Evolutionary conservation across 225 moss, liverwort and hornwort species (phyloP).

Genomic region (Pseudoscleropodium purum): DNA sequence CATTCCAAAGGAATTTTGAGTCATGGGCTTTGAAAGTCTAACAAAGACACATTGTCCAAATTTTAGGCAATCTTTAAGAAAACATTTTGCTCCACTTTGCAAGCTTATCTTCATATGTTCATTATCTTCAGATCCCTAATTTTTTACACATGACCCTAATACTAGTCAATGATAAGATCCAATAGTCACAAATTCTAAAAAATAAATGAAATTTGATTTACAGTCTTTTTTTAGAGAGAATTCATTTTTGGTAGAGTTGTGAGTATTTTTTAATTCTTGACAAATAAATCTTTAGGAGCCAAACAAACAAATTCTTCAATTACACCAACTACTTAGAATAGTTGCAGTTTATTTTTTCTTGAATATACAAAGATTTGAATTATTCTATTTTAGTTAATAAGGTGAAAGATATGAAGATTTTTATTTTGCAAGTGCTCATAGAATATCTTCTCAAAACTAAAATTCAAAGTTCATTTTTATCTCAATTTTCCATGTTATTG

Average conservation of each 20-base stretch:
- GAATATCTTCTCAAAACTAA: no score
- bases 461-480: neutral
- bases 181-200: no score
- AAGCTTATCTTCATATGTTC: neutral
- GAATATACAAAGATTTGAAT: neutral
- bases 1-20: neutral
- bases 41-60: neutral
- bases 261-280: neutral
- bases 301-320: neutral
- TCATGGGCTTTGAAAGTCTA: neutral
- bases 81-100: neutral
- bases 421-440: neutral
- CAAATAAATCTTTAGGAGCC: neutral
- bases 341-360: neutral
- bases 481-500: neutral
- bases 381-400: neutral
- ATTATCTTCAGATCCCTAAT: neutral
- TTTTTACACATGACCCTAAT: neutral
- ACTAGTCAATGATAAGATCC: neutral
- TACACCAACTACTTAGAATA: neutral
- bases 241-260: neutral
- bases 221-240: neutral
- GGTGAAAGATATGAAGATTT: neutral
- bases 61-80: neutral
- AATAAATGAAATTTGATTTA: neutral